These are phyloP conservation scores for Backusella macrospora DNA, from an alignment of 192 early-diverging fungal genomes.

Conservation along the genomic window DNA sequence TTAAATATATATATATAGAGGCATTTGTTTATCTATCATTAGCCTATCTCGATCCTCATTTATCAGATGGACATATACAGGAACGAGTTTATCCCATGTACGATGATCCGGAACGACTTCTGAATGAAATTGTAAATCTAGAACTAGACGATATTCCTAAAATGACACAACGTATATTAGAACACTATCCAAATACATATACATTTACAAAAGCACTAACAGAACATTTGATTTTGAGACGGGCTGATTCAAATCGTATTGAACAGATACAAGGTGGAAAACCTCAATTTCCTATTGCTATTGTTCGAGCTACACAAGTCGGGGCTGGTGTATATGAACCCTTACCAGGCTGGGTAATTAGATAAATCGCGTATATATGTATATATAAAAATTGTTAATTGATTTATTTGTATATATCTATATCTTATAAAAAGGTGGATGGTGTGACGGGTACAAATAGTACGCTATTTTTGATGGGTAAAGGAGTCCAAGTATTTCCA, in stretches of 20 bases:
- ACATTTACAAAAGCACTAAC: conserved; percentile 55
- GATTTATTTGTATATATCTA: not conserved
- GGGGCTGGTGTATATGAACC: conserved; percentile 38
- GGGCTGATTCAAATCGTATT: conserved; percentile 40
- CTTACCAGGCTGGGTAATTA: conserved; percentile 41
- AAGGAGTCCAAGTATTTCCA: conserved; percentile 35
- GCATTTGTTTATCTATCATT: conserved; percentile 43
- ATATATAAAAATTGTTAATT: not conserved
- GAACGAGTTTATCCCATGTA: conserved; percentile 45
- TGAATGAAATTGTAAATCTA: conserved; percentile 38
- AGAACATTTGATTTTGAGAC: conserved; percentile 50
- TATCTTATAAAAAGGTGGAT: conserved; percentile 30
- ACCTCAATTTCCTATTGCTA: conserved; percentile 40
- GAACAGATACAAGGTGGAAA: conserved; percentile 44
- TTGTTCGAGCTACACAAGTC: conserved; percentile 40
- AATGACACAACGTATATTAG: conserved; percentile 41
- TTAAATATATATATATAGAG: too few species aligned
- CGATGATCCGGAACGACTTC: conserved; percentile 39
- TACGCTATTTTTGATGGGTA: conserved; percentile 35
- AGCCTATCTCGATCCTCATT: conserved; percentile 36
- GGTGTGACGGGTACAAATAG: conserved; percentile 42
- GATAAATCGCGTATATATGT: not conserved
- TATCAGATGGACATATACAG: conserved; percentile 42
- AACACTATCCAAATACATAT: conserved; percentile 53
- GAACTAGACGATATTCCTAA: conserved; percentile 46